These are phyloP conservation scores for Kwoniella botswanensis DNA, from an alignment of 768 basidiomycete species.

Conservation along the genomic window DNA sequence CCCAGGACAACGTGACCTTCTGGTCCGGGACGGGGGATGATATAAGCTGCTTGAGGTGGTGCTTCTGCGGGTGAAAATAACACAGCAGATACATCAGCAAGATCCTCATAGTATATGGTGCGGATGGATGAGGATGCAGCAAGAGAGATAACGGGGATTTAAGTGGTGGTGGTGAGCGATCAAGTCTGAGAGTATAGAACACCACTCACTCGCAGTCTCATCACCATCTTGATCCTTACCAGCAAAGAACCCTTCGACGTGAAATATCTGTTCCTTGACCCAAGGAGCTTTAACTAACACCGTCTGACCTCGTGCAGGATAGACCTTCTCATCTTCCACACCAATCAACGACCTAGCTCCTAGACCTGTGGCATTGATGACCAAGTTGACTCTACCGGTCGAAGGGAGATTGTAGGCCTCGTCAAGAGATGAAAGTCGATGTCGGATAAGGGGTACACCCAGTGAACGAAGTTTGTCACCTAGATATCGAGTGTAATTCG, in stretches of 20 bases:
- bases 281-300: slow-evolving; percentile 74
- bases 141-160: no score
- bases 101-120: no score
- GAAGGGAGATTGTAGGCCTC: slow-evolving; percentile 62
- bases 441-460: slow-evolving; percentile 62
- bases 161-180: no score
- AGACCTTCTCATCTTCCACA: slow-evolving; percentile 74
- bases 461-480: slow-evolving; percentile 59
- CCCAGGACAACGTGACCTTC: slow-evolving; percentile 64
- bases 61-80: slow-evolving; percentile 6
- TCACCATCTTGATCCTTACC: background rate
- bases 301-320: slow-evolving; percentile 83
- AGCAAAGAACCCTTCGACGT: slow-evolving; percentile 34
- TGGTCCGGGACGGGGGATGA: slow-evolving; percentile 67
- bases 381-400: slow-evolving; percentile 56
- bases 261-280: slow-evolving; percentile 61
- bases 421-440: slow-evolving; percentile 61
- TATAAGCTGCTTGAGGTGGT: slow-evolving; percentile 61
- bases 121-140: no score
- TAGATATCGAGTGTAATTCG: slow-evolving; percentile 64
- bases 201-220: slow-evolving; percentile 7
- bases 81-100: background rate
- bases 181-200: background rate
- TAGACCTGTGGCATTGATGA: slow-evolving; percentile 67
- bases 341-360: slow-evolving; percentile 76